Evolutionary conservation across 2,329 filamentous ascomycete genomes (phyloP), one percentile per base, ranked within the genome.

Genomic region (Microcera coccophila): DNA sequence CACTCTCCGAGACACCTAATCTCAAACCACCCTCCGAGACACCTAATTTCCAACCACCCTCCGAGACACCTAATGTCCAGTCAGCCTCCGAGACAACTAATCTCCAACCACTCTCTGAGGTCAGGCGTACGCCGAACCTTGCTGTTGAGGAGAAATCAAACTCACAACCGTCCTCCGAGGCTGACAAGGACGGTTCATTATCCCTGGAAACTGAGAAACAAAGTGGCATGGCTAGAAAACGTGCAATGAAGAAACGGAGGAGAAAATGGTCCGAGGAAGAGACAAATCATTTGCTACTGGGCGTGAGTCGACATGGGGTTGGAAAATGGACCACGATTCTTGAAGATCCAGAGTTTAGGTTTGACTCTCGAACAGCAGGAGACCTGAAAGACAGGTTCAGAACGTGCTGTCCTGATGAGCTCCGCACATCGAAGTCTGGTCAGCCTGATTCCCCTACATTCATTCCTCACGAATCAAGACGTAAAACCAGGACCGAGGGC

Each of bases 371-470:
- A 45, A 78, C 75, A 2, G 78, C 79, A 4, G 78, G 78, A 8
- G 81, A 84, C 54, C 60, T 84, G 38, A 84, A 84, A 58, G 81
- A 84, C 59, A 71, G 81, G 11, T 84, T 84, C 55, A 72, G 81
- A 38, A 84, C 81, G 3, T 84, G 80, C 57, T 84, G 80, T 48
- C 81, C 81, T 0, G 72, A 74, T 24, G 81, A 84, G 58, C 68
- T 84, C 28, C 73, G 76, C 36, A 65, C 65, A 18, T 69, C 67
- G 10, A 69, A 62, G 47, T 63, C 62, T 39, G 39, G 55, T 22
- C 37, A 45, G 24, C 39, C 58, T 45, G 22, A 26, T 26, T 26
- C 22, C 12, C 22, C 29, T 55, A 52, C 45, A 58, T 47, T 53
- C 49, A 15, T 52, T 55, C 17, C 29, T n/a, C 54, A 47, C 31